Evolutionary conservation across 129 eudicot species (phyloP).

Genomic region (Arctium lappa): DNA sequence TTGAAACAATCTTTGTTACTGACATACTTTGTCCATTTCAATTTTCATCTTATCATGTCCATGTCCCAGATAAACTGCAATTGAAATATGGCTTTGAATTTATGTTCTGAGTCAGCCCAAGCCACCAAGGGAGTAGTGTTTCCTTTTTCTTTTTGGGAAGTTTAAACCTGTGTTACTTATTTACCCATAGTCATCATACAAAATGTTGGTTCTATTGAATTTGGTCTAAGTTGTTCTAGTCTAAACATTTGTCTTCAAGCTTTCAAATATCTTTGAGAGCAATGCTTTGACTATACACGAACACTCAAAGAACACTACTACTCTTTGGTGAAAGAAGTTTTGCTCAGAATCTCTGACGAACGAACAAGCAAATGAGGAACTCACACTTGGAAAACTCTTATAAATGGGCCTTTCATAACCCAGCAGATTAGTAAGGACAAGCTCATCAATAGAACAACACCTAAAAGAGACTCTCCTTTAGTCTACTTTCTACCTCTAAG

Average conservation of each 20-base stretch:
- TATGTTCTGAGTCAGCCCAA: background rate
- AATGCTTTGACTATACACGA: background rate
- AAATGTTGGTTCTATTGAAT: background rate
- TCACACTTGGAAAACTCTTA: background rate
- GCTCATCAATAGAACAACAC: background rate
- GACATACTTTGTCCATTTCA: background rate
- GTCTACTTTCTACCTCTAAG: background rate
- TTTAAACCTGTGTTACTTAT: background rate
- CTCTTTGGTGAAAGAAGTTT: background rate
- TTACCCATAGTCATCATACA: background rate
- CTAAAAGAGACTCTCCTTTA: background rate
- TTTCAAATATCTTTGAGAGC: background rate
- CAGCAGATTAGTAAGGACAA: background rate
- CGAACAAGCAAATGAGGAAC: background rate
- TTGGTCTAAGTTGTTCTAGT: background rate
- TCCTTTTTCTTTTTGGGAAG: background rate
- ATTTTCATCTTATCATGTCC: background rate
- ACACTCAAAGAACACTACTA: background rate
- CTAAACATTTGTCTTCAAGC: background rate
- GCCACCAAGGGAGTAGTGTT: background rate
- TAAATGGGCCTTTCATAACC: background rate
- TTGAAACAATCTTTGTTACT: background rate
- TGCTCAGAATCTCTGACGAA: background rate
- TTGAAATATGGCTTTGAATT: background rate
- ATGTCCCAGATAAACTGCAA: background rate